Conservation (phyloP, 176 grass and related monocot genomes). For the Saccharum spontaneum region DNA sequence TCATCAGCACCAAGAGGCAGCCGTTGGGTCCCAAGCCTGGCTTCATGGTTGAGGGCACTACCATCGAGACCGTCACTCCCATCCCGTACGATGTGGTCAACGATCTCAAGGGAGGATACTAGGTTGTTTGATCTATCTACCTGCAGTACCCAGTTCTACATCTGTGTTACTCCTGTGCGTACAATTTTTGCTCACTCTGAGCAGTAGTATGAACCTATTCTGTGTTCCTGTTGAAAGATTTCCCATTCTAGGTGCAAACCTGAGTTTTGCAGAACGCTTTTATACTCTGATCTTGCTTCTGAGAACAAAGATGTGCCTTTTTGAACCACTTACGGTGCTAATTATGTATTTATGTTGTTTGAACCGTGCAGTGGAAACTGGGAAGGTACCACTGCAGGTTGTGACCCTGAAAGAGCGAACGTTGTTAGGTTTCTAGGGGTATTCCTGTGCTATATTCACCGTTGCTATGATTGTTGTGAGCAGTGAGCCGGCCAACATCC, state of each 20-base stretch:
- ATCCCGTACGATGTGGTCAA: slow-evolving; percentile 81
- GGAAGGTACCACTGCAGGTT: not conserved
- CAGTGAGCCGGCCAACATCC: no score
- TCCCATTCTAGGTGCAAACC: slow-evolving; percentile 10
- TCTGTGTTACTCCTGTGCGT: slow-evolving; percentile 29
- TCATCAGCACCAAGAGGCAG: slow-evolving; percentile 76
- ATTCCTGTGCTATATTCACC: no score
- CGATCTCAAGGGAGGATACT: slow-evolving; percentile 87
- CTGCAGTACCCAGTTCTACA: slow-evolving; percentile 18
- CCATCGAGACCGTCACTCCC: slow-evolving; percentile 66
- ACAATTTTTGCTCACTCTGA: slow-evolving; percentile 35
- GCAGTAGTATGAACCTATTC: slow-evolving; percentile 46
- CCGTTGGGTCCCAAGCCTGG: slow-evolving; percentile 64
- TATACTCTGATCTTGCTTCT: slow-evolving; percentile 24
- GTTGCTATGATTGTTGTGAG: no score
- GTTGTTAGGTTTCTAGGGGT: not conserved
- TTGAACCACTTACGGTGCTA: not conserved
- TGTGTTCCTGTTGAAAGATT: slow-evolving; percentile 35
- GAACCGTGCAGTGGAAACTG: not conserved
- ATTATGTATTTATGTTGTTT: not conserved
- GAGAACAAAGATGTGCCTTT: slow-evolving; percentile 12
- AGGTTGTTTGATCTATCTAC: slow-evolving; percentile 28
- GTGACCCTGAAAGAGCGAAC: not conserved
- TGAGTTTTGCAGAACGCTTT: slow-evolving; percentile 20
- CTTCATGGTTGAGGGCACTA: slow-evolving; percentile 81